Base-by-base conservation (phyloP, 768 basidiomycete genomes). In the Glaciozyma martinii region DNA sequence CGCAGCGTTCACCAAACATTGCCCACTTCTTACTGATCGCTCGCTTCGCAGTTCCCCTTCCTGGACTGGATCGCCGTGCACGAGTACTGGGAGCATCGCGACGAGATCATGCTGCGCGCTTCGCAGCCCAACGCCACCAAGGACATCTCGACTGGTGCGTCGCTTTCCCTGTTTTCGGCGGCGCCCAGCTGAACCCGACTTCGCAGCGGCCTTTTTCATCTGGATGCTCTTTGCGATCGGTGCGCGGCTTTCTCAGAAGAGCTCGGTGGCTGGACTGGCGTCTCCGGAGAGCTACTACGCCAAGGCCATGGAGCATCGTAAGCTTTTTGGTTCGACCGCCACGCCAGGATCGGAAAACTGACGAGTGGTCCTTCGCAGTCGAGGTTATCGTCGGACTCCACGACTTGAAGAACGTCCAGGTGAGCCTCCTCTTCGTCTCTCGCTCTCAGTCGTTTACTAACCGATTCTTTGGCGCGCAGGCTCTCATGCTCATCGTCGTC, bases 341-440 rank as follows among this genome's bases (percentile, higher is more conserved):
- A n/a, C n/a, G n/a, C 33, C 33, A 5, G 33, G 6, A 33, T 71
- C 70, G 1, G 72, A 66, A 12, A 50, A 71, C 15, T 66, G 65
- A 23, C 56, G 63, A 19, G 63, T 62, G 56, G 69, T 66, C 37
- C 29, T 54, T 54, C 29, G 16, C 32, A 15, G 63, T 76, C 47
- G 74, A 74, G 9, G 73, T 67, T 1, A 63, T 76, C 19, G 71
- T 72, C 16, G 67, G 70, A 3, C 66, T 73, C 23, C 74, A 74
- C 32, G 74, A 74, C 50, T 62, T 75, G 29, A 71, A 67, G 27
- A 73, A 73, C 29, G 74, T 73, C 3, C 72, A 74, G 61, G 70
- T 50, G n/a, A 50, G n/a, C 49, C n/a, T 62, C 42, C 67, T 73
- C 18, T 72, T 71, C 33, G 53, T 56, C 21, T 66, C 63, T 25